Conservation (phyloP, 2,329 filamentous ascomycete species). For the Beauveria pseudobassiana region DNA sequence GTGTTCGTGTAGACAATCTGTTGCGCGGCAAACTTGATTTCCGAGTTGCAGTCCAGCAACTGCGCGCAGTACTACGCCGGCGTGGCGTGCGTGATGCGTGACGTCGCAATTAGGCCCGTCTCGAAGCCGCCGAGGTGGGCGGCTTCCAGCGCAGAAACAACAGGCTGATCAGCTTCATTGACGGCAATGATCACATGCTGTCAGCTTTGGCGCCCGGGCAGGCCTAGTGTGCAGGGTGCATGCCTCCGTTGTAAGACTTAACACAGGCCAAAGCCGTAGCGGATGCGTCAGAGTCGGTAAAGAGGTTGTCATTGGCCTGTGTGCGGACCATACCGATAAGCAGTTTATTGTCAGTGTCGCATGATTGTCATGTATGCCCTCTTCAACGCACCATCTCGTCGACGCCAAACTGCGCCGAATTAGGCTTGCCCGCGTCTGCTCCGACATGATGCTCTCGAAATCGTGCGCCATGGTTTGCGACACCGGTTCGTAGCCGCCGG, state of each 20-base stretch:
- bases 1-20: constrained; percentile 19
- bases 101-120: constrained; percentile 18
- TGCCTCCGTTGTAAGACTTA: constrained; percentile 20
- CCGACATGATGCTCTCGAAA: constrained; percentile 15
- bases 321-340: constrained; percentile 18
- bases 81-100: constrained; percentile 20
- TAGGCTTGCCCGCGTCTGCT: constrained; percentile 14
- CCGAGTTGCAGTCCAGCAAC: constrained; percentile 18
- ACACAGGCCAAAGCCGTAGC: constrained; percentile 19
- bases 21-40: constrained; percentile 20
- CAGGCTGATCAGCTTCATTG: constrained; percentile 17
- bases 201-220: neutral
- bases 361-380: neutral
- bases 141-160: constrained; percentile 19
- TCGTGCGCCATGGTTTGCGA: constrained; percentile 24
- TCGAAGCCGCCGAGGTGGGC: constrained; percentile 19
- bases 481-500: constrained; percentile 23
- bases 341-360: neutral
- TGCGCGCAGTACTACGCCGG: constrained; percentile 18
- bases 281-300: constrained; percentile 20
- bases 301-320: constrained; percentile 16
- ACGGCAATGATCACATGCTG: constrained; percentile 16
- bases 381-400: constrained; percentile 16
- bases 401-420: constrained; percentile 15
- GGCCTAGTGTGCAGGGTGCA: too few species aligned